These are phyloP conservation scores for Actinomortierella ambigua DNA, from an alignment of 371 early-diverging fungal species.

Conservation along the genomic window DNA sequence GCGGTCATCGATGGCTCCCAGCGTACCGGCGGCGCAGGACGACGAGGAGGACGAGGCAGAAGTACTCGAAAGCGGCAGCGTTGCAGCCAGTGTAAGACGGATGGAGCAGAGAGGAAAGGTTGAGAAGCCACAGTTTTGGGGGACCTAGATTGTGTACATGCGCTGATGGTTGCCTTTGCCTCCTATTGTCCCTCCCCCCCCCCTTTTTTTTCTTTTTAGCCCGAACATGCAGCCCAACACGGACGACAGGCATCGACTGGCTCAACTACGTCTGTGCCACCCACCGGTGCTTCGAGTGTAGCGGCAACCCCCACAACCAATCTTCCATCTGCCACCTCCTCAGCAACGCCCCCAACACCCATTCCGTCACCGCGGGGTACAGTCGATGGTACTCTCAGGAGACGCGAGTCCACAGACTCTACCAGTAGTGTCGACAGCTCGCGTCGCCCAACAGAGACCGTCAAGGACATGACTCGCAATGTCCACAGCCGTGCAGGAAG, in stretches of 20 bases:
- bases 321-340: slow-evolving; percentile 1
- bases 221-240: too few relatives aligned
- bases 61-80: too few relatives aligned
- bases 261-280: too few relatives aligned
- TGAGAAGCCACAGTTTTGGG: not conserved
- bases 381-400: slow-evolving; percentile 2
- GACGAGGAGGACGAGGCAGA: too few relatives aligned
- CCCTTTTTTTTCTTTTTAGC: too few relatives aligned
- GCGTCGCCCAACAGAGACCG: slow-evolving; percentile 18
- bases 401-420: slow-evolving; percentile 3
- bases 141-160: not conserved
- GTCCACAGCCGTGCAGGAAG: slow-evolving; percentile 41
- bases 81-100: too few relatives aligned
- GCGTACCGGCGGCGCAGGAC: too few relatives aligned
- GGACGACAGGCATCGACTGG: too few relatives aligned
- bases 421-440: slow-evolving; percentile 24
- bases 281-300: not conserved
- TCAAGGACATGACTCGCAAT: slow-evolving; percentile 43
- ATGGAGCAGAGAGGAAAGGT: slow-evolving; percentile 2
- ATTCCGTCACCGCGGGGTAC: slow-evolving; percentile 19
- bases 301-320: not conserved
- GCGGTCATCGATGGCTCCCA: slow-evolving; percentile 34
- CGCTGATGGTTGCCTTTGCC: too few relatives aligned
- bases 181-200: too few relatives aligned
- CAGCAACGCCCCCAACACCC: slow-evolving; percentile 26